Conservation (phyloP, 2,329 filamentous ascomycete species). For the Coniella lustricola region DNA sequence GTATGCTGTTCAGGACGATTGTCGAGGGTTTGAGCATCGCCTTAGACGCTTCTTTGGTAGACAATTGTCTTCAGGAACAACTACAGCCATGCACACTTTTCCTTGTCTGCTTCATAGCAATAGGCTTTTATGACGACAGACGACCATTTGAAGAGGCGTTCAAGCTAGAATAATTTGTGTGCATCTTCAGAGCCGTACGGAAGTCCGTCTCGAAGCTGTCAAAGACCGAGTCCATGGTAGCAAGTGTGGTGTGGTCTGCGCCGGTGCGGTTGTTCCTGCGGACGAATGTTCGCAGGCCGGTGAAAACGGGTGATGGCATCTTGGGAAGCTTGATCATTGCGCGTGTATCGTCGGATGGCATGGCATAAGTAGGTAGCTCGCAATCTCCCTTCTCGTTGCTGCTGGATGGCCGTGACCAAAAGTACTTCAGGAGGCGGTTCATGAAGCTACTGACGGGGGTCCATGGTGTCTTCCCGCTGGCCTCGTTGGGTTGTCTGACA, state of each 20-base stretch:
- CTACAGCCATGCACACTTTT: too few relatives aligned
- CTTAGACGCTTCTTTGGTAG: too few relatives aligned
- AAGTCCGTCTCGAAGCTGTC: conserved; percentile 3
- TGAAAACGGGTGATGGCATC: conserved; percentile 13
- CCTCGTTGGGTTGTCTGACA: conserved; percentile 12
- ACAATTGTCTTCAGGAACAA: too few relatives aligned
- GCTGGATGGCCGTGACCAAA: conserved; percentile 6
- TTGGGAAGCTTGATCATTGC: conserved; percentile 9
- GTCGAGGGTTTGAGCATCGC: too few relatives aligned
- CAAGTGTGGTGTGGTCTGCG: neutral
- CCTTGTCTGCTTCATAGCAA: too few relatives aligned
- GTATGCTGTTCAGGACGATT: too few relatives aligned
- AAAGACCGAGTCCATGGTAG: neutral
- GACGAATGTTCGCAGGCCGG: conserved; percentile 10
- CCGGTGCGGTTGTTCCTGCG: neutral
- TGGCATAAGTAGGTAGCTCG: conserved; percentile 11
- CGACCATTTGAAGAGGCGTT: neutral
- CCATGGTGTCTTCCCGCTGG: neutral
- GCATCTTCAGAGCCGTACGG: neutral
- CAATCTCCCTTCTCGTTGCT: neutral
- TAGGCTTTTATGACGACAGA: neutral
- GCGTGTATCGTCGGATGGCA: neutral
- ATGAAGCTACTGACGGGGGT: conserved; percentile 9
- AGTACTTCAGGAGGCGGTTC: conserved; percentile 2
- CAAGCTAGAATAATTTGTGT: neutral